Conservation (phyloP, 108 stramenopile genomes). For the Cyclotella sp. region DNA sequence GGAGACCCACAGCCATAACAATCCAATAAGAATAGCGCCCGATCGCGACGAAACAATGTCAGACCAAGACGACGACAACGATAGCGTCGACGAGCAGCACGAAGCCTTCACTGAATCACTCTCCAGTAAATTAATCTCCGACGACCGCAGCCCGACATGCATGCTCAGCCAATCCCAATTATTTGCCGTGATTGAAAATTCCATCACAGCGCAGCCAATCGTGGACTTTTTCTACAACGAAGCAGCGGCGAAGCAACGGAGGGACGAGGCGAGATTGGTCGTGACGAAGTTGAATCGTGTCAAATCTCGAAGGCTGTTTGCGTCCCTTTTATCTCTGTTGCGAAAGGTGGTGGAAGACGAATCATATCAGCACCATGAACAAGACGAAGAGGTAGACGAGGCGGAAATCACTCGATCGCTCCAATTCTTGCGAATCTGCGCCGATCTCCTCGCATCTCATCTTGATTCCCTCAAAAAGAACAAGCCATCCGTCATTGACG, state of each 20-base stretch:
- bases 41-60: too few relatives aligned
- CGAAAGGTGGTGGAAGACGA: constrained; percentile 29
- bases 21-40: too few relatives aligned
- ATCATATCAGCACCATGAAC: constrained; percentile 6
- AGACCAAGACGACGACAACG: too few relatives aligned
- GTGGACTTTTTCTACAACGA: constrained; percentile 2
- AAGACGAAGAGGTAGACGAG: constrained; percentile 12
- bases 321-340: constrained; percentile 19
- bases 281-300: constrained; percentile 21
- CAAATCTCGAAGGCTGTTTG: constrained; percentile 30
- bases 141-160: not conserved
- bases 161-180: not conserved
- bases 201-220: not conserved
- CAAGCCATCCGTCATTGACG: constrained; percentile 49
- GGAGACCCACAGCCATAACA: too few relatives aligned
- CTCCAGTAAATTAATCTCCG: not conserved
- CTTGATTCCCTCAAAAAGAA: constrained; percentile 39
- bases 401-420: constrained; percentile 32
- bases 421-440: constrained; percentile 52
- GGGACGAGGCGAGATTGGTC: not conserved
- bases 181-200: not conserved
- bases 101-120: too few relatives aligned
- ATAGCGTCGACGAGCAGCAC: too few relatives aligned
- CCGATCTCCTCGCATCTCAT: constrained; percentile 55
- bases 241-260: not conserved